phyloP scores from a whole-genome alignment of 2,329 filamentous ascomycete species.

The Cladosporium sp. region DNA sequence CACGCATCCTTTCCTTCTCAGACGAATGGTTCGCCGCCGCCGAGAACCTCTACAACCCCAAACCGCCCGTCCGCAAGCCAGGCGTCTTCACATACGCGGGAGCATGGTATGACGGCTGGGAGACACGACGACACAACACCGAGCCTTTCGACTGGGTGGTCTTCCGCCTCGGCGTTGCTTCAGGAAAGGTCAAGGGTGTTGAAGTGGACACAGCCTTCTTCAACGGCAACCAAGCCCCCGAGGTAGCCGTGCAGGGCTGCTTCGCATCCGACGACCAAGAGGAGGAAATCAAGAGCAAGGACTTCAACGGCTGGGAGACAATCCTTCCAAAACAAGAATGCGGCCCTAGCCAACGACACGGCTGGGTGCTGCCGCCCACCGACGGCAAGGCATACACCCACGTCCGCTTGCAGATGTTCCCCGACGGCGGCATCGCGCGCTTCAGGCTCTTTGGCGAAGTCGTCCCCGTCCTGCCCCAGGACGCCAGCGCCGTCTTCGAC shows the following conservation, averaged over 20 bases:
- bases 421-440: slow-evolving; percentile 76
- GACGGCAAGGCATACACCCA: slow-evolving; percentile 70
- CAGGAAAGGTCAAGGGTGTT: slow-evolving; percentile 67
- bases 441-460: slow-evolving; percentile 75
- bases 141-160: slow-evolving; percentile 58
- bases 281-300: slow-evolving; percentile 51
- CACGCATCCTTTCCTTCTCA: slow-evolving; percentile 52
- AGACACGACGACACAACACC: slow-evolving; percentile 58
- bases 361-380: slow-evolving; percentile 58
- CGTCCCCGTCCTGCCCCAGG: slow-evolving; percentile 69
- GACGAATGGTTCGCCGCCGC: slow-evolving; percentile 61
- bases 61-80: slow-evolving; percentile 51
- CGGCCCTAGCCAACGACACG: slow-evolving; percentile 68
- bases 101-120: slow-evolving; percentile 64
- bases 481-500: slow-evolving; percentile 64
- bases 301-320: slow-evolving; percentile 59
- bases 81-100: slow-evolving; percentile 58
- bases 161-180: slow-evolving; percentile 57
- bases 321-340: slow-evolving; percentile 67
- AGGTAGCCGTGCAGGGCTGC: slow-evolving; percentile 71
- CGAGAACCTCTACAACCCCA: slow-evolving; percentile 55
- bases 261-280: slow-evolving; percentile 63
- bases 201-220: slow-evolving; percentile 81
- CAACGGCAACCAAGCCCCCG: slow-evolving; percentile 76
- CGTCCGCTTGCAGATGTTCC: slow-evolving; percentile 77